Evolutionary conservation across 2,329 filamentous ascomycete species (phyloP).

Genomic region (Truncatella angustata): DNA sequence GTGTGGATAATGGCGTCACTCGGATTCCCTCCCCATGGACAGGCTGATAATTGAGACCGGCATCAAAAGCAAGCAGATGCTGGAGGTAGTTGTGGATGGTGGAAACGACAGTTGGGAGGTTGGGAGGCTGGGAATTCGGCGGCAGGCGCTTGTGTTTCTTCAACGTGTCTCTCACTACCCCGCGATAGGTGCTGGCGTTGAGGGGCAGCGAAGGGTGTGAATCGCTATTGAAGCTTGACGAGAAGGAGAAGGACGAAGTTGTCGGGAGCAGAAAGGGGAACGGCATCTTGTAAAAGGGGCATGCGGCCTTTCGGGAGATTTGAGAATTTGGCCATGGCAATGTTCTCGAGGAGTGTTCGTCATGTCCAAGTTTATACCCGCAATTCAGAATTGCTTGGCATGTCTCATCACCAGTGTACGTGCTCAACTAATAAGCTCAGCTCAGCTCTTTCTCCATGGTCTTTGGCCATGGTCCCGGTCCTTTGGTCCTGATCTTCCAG

Average conservation of each 20-base stretch:
- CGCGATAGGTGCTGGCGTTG: constrained; percentile 77
- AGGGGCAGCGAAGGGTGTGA: constrained; percentile 89
- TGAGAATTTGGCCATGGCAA: neutral
- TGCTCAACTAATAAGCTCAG: too few relatives aligned
- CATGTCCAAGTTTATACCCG: neutral
- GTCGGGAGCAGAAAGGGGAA: constrained; percentile 87
- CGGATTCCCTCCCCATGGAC: constrained; percentile 60
- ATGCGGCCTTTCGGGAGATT: neutral
- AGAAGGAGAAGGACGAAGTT: constrained; percentile 82
- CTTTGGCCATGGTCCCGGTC: too few relatives aligned
- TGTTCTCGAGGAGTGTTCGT: neutral
- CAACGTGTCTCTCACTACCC: constrained; percentile 76
- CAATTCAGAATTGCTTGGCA: constrained; percentile 5
- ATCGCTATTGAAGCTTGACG: constrained; percentile 70
- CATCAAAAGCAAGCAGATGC: constrained; percentile 75
- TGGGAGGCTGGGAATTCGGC: constrained; percentile 64
- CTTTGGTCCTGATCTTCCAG: too few relatives aligned
- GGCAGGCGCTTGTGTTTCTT: constrained; percentile 90
- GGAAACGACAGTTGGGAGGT: constrained; percentile 68
- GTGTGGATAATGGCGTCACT: constrained; percentile 59
- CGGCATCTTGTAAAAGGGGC: constrained; percentile 62
- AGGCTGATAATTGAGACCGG: constrained; percentile 61
- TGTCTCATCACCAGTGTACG: constrained; percentile 7
- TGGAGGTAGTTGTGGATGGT: constrained; percentile 77
- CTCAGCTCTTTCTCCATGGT: neutral